Evolutionary conservation across 1,139 yeast genomes (phyloP), one percentile per base, ranked within the genome.

Genomic region (Hansenula sp.): DNA sequence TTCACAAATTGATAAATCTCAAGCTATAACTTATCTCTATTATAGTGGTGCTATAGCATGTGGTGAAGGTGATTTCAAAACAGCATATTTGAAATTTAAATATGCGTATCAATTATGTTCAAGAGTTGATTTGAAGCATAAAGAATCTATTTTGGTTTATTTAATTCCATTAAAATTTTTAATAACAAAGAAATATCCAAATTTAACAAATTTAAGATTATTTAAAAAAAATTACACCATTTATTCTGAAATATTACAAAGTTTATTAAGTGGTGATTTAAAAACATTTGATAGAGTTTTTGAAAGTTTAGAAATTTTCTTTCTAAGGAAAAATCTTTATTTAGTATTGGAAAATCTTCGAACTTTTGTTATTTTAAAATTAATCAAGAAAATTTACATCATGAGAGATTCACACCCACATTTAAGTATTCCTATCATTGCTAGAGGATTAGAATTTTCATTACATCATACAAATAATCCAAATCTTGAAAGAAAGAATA

Each of bases 1-100:
- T 8, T 57, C 65, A 3, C 44, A 55, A 14, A 70, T 73, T 24
- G 71, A 75, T 20, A 73, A 71, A 48, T 64, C 76, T 11, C 80
- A 82, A 41, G 70, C 77, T 10, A 73, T 78, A 11, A 73, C 79
- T 2, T 87, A 77, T 55, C 63, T 77, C 37, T 88, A 82, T 60
- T 85, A 79, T 59, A 69, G 78, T 50, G 84, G 90, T 1, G 66
- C 82, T 16, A 63, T 84, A 33, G 68, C 76, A 34, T 70, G 83
- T 38, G 80, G 80, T 51, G 84, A 81, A 44, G 79, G 77, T 29
- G 79, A 82, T 39, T 80, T 77, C 49, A 59, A 43, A 2, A 60
- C 61, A 10, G 82, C 86, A 6, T 73, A 73, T 41, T 57, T 57
- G 11, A 70, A 73, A 46, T 66, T 86, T 38, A 58, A 66, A 16